phyloP scores from a whole-genome alignment of 148 eudicot species.

The Simmondsia chinensis region DNA sequence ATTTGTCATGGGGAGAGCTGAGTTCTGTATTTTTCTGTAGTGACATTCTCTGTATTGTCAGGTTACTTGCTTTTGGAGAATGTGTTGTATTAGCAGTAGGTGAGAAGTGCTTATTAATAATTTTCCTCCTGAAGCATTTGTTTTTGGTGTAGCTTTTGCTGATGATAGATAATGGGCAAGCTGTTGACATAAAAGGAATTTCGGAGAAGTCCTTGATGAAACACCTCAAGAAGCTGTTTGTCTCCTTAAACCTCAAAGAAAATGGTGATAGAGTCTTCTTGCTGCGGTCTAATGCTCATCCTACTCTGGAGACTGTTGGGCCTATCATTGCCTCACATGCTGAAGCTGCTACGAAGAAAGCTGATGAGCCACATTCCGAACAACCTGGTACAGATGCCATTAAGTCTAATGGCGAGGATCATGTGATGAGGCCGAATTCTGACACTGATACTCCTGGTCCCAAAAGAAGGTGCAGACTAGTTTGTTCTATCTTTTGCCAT shows the following conservation, averaged over 20 bases:
- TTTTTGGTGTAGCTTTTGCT: slow-evolving; percentile 51
- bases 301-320: slow-evolving; percentile 67
- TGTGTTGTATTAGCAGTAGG: too few relatives aligned
- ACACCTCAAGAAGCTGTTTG: slow-evolving; percentile 67
- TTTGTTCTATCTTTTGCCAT: not conserved
- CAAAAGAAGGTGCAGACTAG: slow-evolving; percentile 40
- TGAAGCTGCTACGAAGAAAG: slow-evolving; percentile 22
- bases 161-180: slow-evolving; percentile 95
- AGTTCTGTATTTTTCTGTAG: too few relatives aligned
- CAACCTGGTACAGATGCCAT: slow-evolving; percentile 18
- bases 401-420: slow-evolving; percentile 20
- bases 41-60: too few relatives aligned
- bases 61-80: too few relatives aligned
- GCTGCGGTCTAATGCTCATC: slow-evolving; percentile 52
- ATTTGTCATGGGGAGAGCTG: too few relatives aligned
- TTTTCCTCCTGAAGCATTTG: slow-evolving; percentile 10
- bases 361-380: slow-evolving; percentile 14
- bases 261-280: slow-evolving; percentile 62
- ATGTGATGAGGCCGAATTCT: slow-evolving; percentile 13
- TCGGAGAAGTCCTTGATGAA: slow-evolving; percentile 73
- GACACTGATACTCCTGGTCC: slow-evolving; percentile 41
- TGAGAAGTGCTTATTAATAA: not conserved
- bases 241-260: slow-evolving; percentile 70
- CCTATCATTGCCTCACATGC: slow-evolving; percentile 33
- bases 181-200: slow-evolving; percentile 85